Base-by-base conservation (phyloP, 345 rosid genomes). In the Pistacia integerrima region DNA sequence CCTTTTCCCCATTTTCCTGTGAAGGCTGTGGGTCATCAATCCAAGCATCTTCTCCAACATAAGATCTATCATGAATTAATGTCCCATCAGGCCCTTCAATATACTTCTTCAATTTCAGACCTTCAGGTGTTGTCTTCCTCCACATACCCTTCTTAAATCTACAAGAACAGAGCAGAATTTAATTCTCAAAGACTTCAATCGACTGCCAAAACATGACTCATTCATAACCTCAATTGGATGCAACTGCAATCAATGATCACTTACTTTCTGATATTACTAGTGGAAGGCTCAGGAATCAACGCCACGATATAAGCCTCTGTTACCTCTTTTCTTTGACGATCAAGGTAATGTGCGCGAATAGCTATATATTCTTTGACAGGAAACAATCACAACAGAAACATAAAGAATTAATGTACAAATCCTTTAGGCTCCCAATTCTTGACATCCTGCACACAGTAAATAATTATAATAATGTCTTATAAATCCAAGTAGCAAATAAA, bases 21-120 rank as follows among this genome's bases (percentile, higher is more conserved):
- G 93, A 82, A 63, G 91, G 74, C 76, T 86, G 82, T 60, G 85
- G 84, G 79, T 86, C 97, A 54, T 93, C 94, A 75, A 87, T 87
- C 97, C 97, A 94, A 65, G 95, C 97, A 87, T 84, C 89, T 88
- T 94, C 97, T 77, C 98, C 98, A 76, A 93, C 93, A 85, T 88
- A 94, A 71, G 94, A 83, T 73, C 83, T 87, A 78, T 94, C 98
- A 56, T 86, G 95, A 83, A 91, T 72, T 74, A 93, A 85, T 41
- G 91, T 90, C 73, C 98, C 97, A 86, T 89, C 88, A 49, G 93
- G 93, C 62, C 87, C 87, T 87, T 93, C 86, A 56, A 93, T 79
- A 75, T 88, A 90, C 84, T 91, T 91, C 80, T 93, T 94, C 85
- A 94, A 82, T 84, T 88, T 94, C 81, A 94, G 84, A 73, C 97